phyloP scores from a whole-genome alignment of 495 filamentous ascomycete genomes.

The Lindgomyces ingoldianus region DNA sequence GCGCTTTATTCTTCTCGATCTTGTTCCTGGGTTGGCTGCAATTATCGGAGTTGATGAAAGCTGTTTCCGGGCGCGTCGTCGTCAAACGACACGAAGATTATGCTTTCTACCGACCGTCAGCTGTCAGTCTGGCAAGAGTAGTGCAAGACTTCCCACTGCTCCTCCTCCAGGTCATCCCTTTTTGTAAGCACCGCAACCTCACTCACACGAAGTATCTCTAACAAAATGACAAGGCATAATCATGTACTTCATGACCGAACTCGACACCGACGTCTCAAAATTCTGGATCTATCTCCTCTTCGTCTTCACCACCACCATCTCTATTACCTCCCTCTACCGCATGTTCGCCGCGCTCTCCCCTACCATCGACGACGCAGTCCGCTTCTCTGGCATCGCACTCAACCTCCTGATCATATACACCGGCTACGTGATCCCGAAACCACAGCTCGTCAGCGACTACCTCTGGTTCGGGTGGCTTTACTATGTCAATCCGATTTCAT shows the following conservation, averaged over 20 bases:
- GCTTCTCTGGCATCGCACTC: conserved; percentile 67
- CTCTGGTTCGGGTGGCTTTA: conserved; percentile 64
- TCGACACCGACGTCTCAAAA: conserved; percentile 66
- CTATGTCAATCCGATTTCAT: conserved; percentile 57
- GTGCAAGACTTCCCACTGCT: conserved; percentile 69
- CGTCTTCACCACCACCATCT: conserved; percentile 67
- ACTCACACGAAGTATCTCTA: background rate
- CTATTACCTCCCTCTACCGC: conserved; percentile 68
- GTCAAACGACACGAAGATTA: conserved; percentile 68
- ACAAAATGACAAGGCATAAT: conserved; percentile 47
- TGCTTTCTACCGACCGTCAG: conserved; percentile 78
- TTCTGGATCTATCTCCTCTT: conserved; percentile 75
- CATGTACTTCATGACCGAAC: conserved; percentile 67
- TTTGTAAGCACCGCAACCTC: conserved; percentile 44
- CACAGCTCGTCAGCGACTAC: conserved; percentile 46
- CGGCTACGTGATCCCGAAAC: conserved; percentile 56
- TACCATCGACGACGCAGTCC: conserved; percentile 70
- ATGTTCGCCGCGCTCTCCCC: conserved; percentile 76
- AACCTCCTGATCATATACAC: conserved; percentile 62
- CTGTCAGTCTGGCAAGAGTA: conserved; percentile 67
- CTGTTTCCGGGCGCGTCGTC: conserved; percentile 64
- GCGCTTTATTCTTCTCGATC: conserved; percentile 72
- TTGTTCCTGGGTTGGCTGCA: conserved; percentile 77
- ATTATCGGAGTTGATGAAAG: conserved; percentile 68
- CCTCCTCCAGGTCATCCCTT: conserved; percentile 62